These are phyloP conservation scores for Colletotrichum liriopes DNA, from an alignment of 2,329 filamentous ascomycete genomes.

Conservation along the genomic window DNA sequence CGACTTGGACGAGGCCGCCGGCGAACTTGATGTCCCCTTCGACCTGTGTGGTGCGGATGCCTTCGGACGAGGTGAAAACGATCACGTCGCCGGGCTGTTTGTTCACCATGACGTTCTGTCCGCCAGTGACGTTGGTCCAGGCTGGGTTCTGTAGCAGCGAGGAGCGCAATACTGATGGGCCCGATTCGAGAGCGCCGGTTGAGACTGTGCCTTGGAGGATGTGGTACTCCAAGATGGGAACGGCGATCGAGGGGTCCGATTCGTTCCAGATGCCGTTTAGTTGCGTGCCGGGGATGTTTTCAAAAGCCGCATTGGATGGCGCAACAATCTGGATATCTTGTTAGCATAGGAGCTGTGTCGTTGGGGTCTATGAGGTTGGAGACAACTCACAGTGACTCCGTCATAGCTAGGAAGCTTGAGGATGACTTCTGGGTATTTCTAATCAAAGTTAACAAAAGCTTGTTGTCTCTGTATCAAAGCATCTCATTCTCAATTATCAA, in stretches of 20 bases:
- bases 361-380: background rate
- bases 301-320: constrained; percentile 71
- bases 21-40: constrained; percentile 63
- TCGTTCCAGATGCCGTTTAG: constrained; percentile 63
- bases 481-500: background rate
- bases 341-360: background rate
- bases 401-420: constrained; percentile 60
- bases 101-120: constrained; percentile 64
- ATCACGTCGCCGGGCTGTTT: constrained; percentile 59
- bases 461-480: background rate
- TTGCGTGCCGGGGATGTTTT: constrained; percentile 67
- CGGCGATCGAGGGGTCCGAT: constrained; percentile 60
- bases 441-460: background rate
- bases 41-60: constrained; percentile 59
- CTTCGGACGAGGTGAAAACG: constrained; percentile 57
- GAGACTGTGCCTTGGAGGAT: constrained; percentile 68
- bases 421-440: constrained; percentile 64
- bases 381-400: constrained; percentile 60
- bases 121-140: constrained; percentile 66
- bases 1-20: constrained; percentile 67
- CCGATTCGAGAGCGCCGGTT: constrained; percentile 54
- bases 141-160: constrained; percentile 59
- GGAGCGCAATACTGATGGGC: constrained; percentile 57
- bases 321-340: constrained; percentile 63
- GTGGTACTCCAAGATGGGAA: constrained; percentile 74